Base-by-base conservation (phyloP, 805 yeast species). In the Jamesozyma hellenica region DNA sequence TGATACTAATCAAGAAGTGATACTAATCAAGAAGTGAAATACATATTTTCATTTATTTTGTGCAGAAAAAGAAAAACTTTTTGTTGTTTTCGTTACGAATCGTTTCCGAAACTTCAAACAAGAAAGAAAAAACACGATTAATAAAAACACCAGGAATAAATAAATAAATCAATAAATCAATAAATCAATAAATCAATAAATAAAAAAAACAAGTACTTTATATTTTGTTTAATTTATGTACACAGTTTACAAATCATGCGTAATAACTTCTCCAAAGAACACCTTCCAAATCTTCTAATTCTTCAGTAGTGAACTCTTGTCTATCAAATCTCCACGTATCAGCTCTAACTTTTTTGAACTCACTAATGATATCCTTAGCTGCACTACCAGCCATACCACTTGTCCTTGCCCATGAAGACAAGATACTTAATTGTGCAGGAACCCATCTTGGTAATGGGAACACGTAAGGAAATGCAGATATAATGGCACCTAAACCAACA, bases 251-350 rank as follows among this genome's bases (percentile, higher is more conserved):
- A n/a, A 28, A 19, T 45, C 64, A 86, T 7, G 90, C 86, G 60
- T 86, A 88, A 56, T 92, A 92, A 56, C 94, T 84, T 58, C 83
- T 82, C 84, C 95, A 82, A 23, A 90, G 63, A 3, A 92, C 96
- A 33, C 98, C 98, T 58, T 92, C 97, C 35, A 92, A 64, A 56
- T 86, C 95, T 54, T 86, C 92, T 35, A 87, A 67, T 59, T 92
- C 94, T 4, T 80, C 85, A 35, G 71, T 75, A 9, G 78, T 76
- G 58, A 92, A 92, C n/a, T 74, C 75, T 48, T 69, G 69, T 45
- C 82, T 73, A 56, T 92, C 98, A 43, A 86, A 74, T 51, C 84
- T 94, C 98, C 98, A 92, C 0, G 96, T 86, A 52, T 92, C 98
- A 42, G 88, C 94, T 49, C 97, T 74, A 5, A 85, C 77, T 64